Base-by-base conservation (phyloP, 2,329 filamentous ascomycete species). In the Leptographium flavum region DNA sequence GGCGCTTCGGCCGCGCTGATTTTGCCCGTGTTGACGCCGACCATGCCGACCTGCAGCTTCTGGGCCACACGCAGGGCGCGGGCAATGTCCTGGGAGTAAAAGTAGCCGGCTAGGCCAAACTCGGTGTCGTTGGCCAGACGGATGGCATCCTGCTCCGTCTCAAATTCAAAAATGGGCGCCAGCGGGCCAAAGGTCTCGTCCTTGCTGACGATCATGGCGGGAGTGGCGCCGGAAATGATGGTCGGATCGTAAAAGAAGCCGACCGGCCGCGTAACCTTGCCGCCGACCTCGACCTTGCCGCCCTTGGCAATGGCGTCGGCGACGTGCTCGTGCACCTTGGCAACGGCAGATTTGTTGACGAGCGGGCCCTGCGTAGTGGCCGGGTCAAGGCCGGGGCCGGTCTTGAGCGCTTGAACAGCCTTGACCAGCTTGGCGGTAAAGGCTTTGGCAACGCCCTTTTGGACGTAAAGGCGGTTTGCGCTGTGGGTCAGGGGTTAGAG, bases 221-320 rank as follows among this genome's bases (percentile, higher is more conserved):
- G 4, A 6, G 49, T 51, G 6, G 54, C 46, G 14, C 76, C 76
- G n/a, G 76, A 71, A 46, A 87, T 70, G 19, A 86, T 76, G 0
- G 82, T 86, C 0, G 79, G 79, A 49, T 80, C 69, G 62, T 75
- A 84, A 65, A 83, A 87, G 59, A 82, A 82, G 9, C 66, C 58
- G 4, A 81, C 80, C 0, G 27, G 33, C 23, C 35, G 19, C 15
- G 45, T 35, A 57, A 67, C 71, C 57, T 79, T 67, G 8, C 81
- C 81, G 36, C 54, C 54, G 4, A 49, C 21, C 31, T 46, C 39
- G 8, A 56, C 33, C 27, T 45, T 43, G 15, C 53, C 54, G n/a
- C 54, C 54, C 35, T 53, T 50, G 21, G 39, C 21, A 3, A 47
- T 27, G 3, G 53, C 53, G 21, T 55, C 54, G 1, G 45, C 22